phyloP scores from a whole-genome alignment of 306 rosid genomes.

The Medicago ruthenica region DNA sequence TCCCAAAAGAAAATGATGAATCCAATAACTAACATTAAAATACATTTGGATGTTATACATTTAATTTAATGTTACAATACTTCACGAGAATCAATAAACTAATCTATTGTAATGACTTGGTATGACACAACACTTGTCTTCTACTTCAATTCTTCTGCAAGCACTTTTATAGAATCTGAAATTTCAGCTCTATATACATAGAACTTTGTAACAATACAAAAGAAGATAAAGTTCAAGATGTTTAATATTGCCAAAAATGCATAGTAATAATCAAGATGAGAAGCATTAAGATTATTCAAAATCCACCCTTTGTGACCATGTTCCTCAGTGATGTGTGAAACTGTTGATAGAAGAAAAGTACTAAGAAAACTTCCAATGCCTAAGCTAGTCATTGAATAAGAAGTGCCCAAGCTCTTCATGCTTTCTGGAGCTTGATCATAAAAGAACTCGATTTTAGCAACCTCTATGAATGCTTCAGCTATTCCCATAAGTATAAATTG shows the following conservation, averaged over 20 bases:
- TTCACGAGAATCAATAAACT: too few relatives aligned
- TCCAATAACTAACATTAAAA: background rate
- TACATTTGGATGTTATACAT: background rate
- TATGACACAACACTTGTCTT: background rate
- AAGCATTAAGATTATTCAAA: constrained; percentile 66
- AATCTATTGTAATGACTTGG: background rate
- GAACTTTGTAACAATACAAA: constrained; percentile 46
- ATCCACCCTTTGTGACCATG: constrained; percentile 67
- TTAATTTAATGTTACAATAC: background rate
- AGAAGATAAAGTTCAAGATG: constrained; percentile 61
- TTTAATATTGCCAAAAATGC: constrained; percentile 60
- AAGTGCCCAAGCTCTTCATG: constrained; percentile 84
- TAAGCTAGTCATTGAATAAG: constrained; percentile 54
- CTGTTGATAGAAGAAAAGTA: constrained; percentile 63
- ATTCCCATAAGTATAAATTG: constrained; percentile 43
- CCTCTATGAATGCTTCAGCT: background rate
- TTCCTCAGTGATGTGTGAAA: constrained; percentile 52
- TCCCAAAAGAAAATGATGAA: too few relatives aligned
- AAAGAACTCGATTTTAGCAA: constrained; percentile 77
- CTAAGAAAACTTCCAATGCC: constrained; percentile 75
- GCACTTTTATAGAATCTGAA: constrained; percentile 68
- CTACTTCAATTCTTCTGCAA: constrained; percentile 28
- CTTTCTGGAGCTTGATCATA: constrained; percentile 84
- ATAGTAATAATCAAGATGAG: constrained; percentile 72
- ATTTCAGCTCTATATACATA: constrained; percentile 78